These are phyloP conservation scores for Naganishia antarctica DNA, from an alignment of 768 basidiomycete genomes.

Conservation along the genomic window DNA sequence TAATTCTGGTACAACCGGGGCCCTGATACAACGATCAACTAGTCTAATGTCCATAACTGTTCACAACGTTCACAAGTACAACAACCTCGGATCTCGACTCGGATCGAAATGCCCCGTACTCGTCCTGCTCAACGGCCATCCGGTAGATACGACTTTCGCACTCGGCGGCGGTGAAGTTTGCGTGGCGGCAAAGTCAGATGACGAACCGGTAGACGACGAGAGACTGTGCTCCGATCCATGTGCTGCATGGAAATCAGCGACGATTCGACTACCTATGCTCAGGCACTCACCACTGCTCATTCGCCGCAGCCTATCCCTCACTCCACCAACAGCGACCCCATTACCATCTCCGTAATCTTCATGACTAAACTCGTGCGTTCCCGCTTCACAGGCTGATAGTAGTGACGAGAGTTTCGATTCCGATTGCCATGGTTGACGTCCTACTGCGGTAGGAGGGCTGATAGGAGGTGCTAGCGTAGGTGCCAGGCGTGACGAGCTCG, in stretches of 20 bases:
- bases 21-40: conserved; percentile 17
- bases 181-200: neutral
- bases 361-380: neutral
- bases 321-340: neutral
- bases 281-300: neutral
- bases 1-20: conserved; percentile 1
- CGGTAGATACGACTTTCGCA: neutral
- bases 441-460: no score
- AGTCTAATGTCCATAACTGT: no score
- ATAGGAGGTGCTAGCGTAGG: no score
- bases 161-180: neutral
- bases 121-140: conserved; percentile 6
- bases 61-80: conserved; percentile 4
- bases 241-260: neutral
- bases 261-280: no score
- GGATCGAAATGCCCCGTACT: conserved; percentile 25
- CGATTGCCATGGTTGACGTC: neutral
- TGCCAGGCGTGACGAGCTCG: no score
- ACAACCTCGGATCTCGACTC: conserved; percentile 20
- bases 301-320: neutral
- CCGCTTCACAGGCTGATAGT: conserved; percentile 11
- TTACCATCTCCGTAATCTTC: neutral
- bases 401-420: neutral
- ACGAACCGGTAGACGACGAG: neutral
- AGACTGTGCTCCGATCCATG: neutral